Conservation (phyloP, 2,329 filamentous ascomycete genomes). For the Ophiostoma novo-ulmi region DNA sequence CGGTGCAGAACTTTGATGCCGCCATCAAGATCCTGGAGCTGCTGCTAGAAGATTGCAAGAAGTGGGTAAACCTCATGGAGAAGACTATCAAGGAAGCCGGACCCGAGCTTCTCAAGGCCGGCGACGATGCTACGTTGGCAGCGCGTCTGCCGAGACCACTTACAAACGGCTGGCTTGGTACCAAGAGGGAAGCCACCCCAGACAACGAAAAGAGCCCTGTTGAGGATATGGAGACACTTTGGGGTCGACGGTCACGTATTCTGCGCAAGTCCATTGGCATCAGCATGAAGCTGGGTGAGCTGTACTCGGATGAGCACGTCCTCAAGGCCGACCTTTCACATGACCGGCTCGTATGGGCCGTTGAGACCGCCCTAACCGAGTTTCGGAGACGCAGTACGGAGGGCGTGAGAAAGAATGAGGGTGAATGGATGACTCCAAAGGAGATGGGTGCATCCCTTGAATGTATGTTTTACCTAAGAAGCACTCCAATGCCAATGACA, state of each 20-base stretch:
- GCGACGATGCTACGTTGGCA: constrained; percentile 4
- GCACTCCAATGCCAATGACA: not conserved
- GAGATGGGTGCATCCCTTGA: constrained; percentile 72
- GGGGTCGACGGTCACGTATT: constrained; percentile 58
- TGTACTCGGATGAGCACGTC: constrained; percentile 74
- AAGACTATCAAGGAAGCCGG: constrained; percentile 32
- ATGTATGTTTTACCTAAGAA: constrained; percentile 38
- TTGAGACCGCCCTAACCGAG: constrained; percentile 74
- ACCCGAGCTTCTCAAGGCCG: constrained; percentile 33
- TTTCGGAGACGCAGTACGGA: constrained; percentile 61
- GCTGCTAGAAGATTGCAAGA: constrained; percentile 63
- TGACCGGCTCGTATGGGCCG: constrained; percentile 69
- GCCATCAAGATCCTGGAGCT: constrained; percentile 74
- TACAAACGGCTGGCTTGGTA: constrained; percentile 1
- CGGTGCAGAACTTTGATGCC: constrained; percentile 62
- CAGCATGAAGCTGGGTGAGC: constrained; percentile 75
- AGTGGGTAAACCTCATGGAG: constrained; percentile 55
- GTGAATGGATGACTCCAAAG: constrained; percentile 63
- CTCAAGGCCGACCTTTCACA: constrained; percentile 69
- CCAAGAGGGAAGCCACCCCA: not conserved
- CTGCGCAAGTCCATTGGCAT: constrained; percentile 70
- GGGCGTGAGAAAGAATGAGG: constrained; percentile 65
- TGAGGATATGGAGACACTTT: constrained; percentile 43
- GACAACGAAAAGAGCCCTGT: constrained; percentile 19
- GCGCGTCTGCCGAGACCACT: constrained; percentile 21